phyloP scores from a whole-genome alignment of 2,329 filamentous ascomycete genomes.

The Ceratocystis diversiconidia region DNA sequence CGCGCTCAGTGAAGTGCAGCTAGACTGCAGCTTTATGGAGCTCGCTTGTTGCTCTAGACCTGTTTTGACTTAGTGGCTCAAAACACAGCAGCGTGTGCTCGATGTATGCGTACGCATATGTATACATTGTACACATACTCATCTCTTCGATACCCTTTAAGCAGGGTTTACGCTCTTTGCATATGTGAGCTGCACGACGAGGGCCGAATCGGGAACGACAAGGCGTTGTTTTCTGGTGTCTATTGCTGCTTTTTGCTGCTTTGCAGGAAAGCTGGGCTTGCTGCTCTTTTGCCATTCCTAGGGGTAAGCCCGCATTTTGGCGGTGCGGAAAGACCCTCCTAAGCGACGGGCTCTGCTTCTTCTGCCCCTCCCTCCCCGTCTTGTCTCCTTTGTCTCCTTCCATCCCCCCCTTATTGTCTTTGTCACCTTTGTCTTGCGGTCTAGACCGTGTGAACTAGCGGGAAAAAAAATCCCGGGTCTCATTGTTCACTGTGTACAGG shows the following conservation, averaged over 20 bases:
- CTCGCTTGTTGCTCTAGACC: not conserved
- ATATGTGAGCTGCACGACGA: not conserved
- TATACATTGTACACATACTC: not conserved
- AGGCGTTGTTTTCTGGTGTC: not conserved
- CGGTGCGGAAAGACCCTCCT: not conserved
- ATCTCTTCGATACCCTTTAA: not conserved
- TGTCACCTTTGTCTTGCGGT: conserved; percentile 4
- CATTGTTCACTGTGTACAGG: not conserved
- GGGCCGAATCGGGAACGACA: not conserved
- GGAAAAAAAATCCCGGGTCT: not conserved
- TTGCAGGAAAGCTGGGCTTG: not conserved
- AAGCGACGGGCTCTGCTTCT: not conserved
- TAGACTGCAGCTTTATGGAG: not conserved
- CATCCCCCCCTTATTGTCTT: not conserved
- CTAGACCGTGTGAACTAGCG: not conserved
- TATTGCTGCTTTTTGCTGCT: no score
- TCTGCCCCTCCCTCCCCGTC: no score
- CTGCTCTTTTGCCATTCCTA: conserved; percentile 2
- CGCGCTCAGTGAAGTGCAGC: not conserved
- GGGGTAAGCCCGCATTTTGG: not conserved
- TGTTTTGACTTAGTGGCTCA: not conserved
- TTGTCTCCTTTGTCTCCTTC: no score
- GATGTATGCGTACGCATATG: not conserved
- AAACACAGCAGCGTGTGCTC: not conserved
- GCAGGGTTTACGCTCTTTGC: not conserved